phyloP scores from a whole-genome alignment of 2,329 filamentous ascomycete genomes.

The Phialophora chinensis region DNA sequence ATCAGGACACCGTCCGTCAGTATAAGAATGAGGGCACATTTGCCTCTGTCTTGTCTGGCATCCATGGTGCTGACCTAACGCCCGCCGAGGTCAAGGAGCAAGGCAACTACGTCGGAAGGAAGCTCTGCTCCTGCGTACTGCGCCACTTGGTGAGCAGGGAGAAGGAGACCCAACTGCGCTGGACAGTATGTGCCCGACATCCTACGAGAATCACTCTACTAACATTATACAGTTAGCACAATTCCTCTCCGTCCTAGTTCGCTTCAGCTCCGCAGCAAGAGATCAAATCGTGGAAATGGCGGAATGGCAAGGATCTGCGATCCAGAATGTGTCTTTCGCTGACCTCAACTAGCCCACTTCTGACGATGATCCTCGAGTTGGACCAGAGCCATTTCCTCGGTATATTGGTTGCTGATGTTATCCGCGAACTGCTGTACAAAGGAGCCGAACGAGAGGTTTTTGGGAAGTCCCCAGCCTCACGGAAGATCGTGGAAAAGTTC shows the following conservation, averaged over 20 bases:
- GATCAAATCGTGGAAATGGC: constrained; percentile 3
- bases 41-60: constrained; percentile 9
- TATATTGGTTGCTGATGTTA: constrained; percentile 34
- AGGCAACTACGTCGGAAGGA: constrained; percentile 21
- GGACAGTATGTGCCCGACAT: constrained; percentile 12
- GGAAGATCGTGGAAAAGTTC: constrained; percentile 16
- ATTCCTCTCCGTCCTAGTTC: constrained; percentile 25
- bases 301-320: constrained; percentile 14
- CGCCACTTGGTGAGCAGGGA: constrained; percentile 21
- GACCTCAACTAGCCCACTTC: constrained; percentile 14
- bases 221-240: constrained; percentile 21
- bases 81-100: constrained; percentile 7
- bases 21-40: constrained; percentile 20
- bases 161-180: constrained; percentile 20
- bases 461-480: not conserved
- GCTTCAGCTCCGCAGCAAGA: constrained; percentile 3
- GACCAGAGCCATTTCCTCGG: constrained; percentile 27
- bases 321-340: constrained; percentile 1
- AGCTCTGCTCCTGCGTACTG: constrained; percentile 19
- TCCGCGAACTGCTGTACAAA: constrained; percentile 28
- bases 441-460: constrained; percentile 19
- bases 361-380: constrained; percentile 17
- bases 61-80: constrained; percentile 8
- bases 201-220: not conserved
- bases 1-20: constrained; percentile 24